A percentile compares a stretch with the other conserved stretches of the same genome.
Evolutionary conservation across 495 filamentous ascomycete genomes (phyloP).

Genomic region (Aspergillus campestris): DNA sequence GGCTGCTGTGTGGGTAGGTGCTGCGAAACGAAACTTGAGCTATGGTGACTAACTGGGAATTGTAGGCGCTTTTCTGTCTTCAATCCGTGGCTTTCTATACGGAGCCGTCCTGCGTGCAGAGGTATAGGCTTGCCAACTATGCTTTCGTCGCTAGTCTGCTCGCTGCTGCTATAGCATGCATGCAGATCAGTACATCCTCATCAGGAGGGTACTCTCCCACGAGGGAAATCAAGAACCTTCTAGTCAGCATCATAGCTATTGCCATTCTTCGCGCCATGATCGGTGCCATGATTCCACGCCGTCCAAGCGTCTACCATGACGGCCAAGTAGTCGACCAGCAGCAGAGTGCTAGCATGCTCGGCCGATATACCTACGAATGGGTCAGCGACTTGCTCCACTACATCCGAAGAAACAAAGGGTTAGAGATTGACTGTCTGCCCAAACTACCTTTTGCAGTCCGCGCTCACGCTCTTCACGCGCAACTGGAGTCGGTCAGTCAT

Average conservation of each 20-base stretch:
- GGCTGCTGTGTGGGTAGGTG: slow-evolving; percentile 30
- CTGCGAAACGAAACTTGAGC: not conserved
- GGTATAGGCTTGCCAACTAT: slow-evolving; percentile 22
- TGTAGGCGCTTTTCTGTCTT: slow-evolving; percentile 20
- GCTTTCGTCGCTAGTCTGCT: slow-evolving; percentile 24
- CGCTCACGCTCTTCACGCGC: slow-evolving; percentile 20
- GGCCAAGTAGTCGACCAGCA: slow-evolving; percentile 56
- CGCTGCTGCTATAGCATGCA: slow-evolving; percentile 7
- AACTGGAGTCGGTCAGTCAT: slow-evolving; percentile 44
- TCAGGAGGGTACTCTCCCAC: slow-evolving; percentile 1
- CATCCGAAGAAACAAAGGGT: slow-evolving; percentile 43
- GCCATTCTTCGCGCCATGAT: slow-evolving; percentile 22
- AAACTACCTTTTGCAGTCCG: slow-evolving; percentile 26
- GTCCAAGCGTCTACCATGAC: slow-evolving; percentile 53
- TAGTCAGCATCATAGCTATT: slow-evolving; percentile 15
- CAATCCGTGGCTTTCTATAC: slow-evolving; percentile 29
- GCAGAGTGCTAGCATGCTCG: slow-evolving; percentile 49
- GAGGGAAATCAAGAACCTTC: slow-evolving; percentile 10
- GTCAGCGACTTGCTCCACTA: slow-evolving; percentile 42
- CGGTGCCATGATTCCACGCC: slow-evolving; percentile 47
- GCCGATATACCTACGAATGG: slow-evolving; percentile 60
- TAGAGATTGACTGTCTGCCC: slow-evolving; percentile 54
- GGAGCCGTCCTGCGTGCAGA: slow-evolving; percentile 21
- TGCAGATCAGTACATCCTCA: slow-evolving; percentile 15
- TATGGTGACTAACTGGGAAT: not conserved